Evolutionary conservation across 2,329 filamentous ascomycete genomes (phyloP), one percentile per base, ranked within the genome.

Genomic region (Xylaria sp.): DNA sequence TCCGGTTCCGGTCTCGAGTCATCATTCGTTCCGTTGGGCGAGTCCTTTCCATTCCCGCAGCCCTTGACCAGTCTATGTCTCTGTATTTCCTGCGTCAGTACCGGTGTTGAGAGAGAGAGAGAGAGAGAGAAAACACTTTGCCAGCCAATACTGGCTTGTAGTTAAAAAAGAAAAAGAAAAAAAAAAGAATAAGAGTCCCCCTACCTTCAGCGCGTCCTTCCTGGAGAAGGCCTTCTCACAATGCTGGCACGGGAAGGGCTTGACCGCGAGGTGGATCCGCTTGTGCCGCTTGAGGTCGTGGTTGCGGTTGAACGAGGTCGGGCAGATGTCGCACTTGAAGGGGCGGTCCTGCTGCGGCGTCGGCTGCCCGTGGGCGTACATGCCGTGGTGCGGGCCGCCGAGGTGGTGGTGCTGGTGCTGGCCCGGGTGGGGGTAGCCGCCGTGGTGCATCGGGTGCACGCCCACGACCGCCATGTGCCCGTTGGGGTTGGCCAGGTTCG

Each of bases 141-240:
- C n/a, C n/a, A n/a, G n/a, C n/a, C n/a, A n/a, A n/a, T n/a, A n/a
- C n/a, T n/a, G n/a, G n/a, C n/a, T n/a, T n/a, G n/a, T n/a, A n/a
- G n/a, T n/a, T n/a, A n/a, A n/a, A n/a, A n/a, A n/a, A n/a, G n/a
- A n/a, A n/a, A n/a, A n/a, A n/a, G n/a, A n/a, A n/a, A n/a, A n/a
- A n/a, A n/a, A n/a, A n/a, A n/a, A 42, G 39, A 2, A 18, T 37
- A 21, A 47, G 59, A 52, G 1, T 5, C 48, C 13, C 40, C 84
- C 66, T 77, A 97, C 94, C 90, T 97, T 97, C 24, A 99, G 78
- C 8, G 94, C 94, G 73, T 97, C 94, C 71, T 97, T 97, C 55
- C 94, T 83, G 2, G 92, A 97, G 68, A 99, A 99, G 70, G 90
- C 94, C 82, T 97, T 97, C 57, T 96, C 92, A 70, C 94, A 99